phyloP scores from a whole-genome alignment of 2,329 filamentous ascomycete genomes.

The Colletotrichum plurivorum region DNA sequence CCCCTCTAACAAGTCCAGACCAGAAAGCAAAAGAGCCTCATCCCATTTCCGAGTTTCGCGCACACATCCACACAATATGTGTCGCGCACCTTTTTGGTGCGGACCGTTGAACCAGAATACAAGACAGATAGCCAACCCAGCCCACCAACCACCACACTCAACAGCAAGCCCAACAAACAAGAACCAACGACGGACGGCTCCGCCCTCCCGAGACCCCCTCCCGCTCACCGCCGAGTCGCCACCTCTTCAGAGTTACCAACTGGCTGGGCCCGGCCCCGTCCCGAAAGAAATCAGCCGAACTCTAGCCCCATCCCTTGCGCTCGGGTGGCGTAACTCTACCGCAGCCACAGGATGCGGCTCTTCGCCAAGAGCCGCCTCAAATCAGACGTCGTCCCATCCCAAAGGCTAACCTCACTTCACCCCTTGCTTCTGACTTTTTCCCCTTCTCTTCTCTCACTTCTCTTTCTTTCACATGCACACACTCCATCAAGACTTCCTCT shows the following conservation, averaged over 20 bases:
- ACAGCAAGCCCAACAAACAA: constrained; percentile 3
- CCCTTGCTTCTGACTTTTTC: neutral
- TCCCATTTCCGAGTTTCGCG: constrained; percentile 5
- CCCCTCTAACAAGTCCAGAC: neutral
- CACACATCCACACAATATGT: neutral
- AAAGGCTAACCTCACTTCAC: constrained; percentile 12
- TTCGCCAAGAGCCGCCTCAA: constrained; percentile 2
- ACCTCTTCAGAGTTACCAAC: constrained; percentile 21
- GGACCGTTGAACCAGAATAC: neutral
- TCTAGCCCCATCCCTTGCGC: constrained; percentile 3
- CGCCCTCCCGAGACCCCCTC: neutral
- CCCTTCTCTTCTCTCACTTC: neutral
- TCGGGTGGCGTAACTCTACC: constrained; percentile 25
- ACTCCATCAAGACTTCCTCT: neutral
- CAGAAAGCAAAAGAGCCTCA: neutral
- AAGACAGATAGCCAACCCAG: constrained; percentile 6
- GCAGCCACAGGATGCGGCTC: constrained; percentile 7
- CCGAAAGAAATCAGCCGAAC: constrained; percentile 16
- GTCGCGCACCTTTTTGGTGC: neutral
- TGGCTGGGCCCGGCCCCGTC: constrained; percentile 22
- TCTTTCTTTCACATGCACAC: neutral
- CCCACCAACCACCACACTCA: neutral
- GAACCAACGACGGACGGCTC: neutral
- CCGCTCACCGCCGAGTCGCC: neutral
- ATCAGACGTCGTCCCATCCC: constrained; percentile 22